phyloP scores from a whole-genome alignment of 768 basidiomycete species.

The Phanerodontia chrysosporium region DNA sequence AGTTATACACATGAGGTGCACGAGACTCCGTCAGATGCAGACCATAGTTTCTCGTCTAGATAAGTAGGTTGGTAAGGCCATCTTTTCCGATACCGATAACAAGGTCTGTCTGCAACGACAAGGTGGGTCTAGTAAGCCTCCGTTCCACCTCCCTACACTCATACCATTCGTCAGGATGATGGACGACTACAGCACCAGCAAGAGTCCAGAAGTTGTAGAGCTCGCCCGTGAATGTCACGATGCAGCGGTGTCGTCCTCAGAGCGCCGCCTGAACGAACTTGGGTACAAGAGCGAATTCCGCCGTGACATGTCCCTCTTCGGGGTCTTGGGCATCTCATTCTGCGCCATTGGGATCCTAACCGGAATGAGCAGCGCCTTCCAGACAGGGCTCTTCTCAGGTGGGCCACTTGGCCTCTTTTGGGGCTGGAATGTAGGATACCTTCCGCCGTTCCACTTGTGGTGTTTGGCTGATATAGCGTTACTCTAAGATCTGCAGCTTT shows the following conservation, averaged over 20 bases:
- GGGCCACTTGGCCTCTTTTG: conserved; percentile 57
- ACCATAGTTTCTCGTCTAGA: neutral
- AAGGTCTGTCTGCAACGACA: neutral
- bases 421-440: conserved; percentile 52
- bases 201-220: neutral
- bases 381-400: conserved; percentile 54
- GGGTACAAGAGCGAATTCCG: conserved; percentile 54
- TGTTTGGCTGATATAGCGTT: neutral
- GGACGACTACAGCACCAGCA: neutral
- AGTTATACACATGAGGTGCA: neutral
- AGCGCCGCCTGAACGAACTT: conserved; percentile 44
- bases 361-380: conserved; percentile 57
- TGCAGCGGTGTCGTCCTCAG: conserved; percentile 14
- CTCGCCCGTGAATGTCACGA: neutral
- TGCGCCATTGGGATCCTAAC: conserved; percentile 59
- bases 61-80: no score
- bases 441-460: neutral
- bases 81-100: neutral
- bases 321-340: conserved; percentile 57
- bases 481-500: conserved; percentile 44
- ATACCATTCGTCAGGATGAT: no score
- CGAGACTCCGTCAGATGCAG: neutral
- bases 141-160: no score
- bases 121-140: no score
- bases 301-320: conserved; percentile 57